phyloP scores from a whole-genome alignment of 1,139 yeast species.

The Keqinozyma sinolaborantium region DNA sequence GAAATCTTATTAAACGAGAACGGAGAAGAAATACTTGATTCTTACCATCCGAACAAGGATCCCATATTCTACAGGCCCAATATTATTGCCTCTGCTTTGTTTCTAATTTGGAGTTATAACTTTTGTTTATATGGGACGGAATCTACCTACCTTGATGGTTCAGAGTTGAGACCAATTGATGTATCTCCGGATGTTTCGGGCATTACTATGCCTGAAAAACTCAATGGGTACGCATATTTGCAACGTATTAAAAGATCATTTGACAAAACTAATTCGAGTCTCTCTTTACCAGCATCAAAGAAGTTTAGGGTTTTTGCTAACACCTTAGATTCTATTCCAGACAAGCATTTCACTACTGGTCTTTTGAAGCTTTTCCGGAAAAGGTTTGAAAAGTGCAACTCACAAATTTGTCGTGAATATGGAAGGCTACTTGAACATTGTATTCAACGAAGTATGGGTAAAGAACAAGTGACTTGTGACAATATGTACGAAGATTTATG shows the following conservation, averaged over 20 bases:
- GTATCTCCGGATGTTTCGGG: conserved; percentile 10
- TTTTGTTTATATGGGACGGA: conserved; percentile 57
- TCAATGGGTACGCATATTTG: conserved; percentile 32
- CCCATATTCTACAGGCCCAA: conserved; percentile 53
- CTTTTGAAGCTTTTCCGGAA: conserved; percentile 37
- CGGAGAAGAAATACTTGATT: conserved; percentile 19
- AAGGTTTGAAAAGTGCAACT: conserved; percentile 36
- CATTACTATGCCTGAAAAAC: conserved; percentile 23
- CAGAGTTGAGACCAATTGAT: neutral
- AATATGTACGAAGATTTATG: conserved; percentile 36
- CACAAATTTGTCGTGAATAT: conserved; percentile 52
- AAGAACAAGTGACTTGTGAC: conserved; percentile 35
- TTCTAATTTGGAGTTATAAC: conserved; percentile 58
- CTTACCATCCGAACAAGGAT: conserved; percentile 47
- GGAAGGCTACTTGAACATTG: conserved; percentile 48
- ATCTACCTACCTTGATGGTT: conserved; percentile 18
- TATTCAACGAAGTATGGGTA: conserved; percentile 47
- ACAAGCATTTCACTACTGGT: conserved; percentile 39
- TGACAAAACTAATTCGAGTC: conserved; percentile 15
- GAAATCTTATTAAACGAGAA: conserved; percentile 50
- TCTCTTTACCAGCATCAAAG: conserved; percentile 5
- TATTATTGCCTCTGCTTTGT: conserved; percentile 47
- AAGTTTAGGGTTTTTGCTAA: conserved; percentile 10
- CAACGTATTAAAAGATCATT: conserved; percentile 33
- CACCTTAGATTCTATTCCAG: conserved; percentile 8